These are phyloP conservation scores for Cryptococcus amylolentus DNA, from an alignment of 1,284 basidiomycete species.

Conservation along the genomic window DNA sequence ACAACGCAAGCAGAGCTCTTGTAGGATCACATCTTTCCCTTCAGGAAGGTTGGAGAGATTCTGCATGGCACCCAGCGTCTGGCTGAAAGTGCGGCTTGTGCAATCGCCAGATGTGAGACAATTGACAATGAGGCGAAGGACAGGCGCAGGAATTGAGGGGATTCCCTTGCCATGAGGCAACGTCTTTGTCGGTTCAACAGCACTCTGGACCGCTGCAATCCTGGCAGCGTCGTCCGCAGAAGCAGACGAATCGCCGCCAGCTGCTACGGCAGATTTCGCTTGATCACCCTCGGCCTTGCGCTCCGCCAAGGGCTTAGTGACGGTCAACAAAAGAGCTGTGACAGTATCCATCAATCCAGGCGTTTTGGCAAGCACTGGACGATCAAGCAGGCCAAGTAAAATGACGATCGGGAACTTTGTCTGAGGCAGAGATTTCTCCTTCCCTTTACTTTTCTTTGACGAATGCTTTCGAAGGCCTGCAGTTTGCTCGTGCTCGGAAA, in stretches of 20 bases:
- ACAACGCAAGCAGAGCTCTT: constrained; percentile 76
- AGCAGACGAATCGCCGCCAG: not conserved
- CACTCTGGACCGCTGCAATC: not conserved
- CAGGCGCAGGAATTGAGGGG: constrained; percentile 61
- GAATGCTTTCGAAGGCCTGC: constrained; percentile 64
- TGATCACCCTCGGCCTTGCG: not conserved
- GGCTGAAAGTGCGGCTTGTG: constrained; percentile 87
- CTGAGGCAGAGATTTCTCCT: constrained; percentile 70
- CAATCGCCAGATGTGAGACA: constrained; percentile 91
- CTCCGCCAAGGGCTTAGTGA: constrained; percentile 71
- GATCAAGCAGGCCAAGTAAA: constrained; percentile 77
- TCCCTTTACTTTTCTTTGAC: constrained; percentile 75
- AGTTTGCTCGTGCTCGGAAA: constrained; percentile 86
- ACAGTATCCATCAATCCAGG: constrained; percentile 88
- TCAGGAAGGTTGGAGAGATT: constrained; percentile 82
- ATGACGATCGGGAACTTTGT: constrained; percentile 87
- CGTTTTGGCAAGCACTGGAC: constrained; percentile 75
- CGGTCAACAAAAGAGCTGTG: constrained; percentile 74
- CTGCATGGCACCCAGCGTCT: constrained; percentile 83
- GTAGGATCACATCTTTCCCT: constrained; percentile 77
- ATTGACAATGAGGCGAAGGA: constrained; percentile 85
- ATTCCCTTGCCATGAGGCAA: not conserved
- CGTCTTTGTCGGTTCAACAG: not conserved
- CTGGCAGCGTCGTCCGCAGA: not conserved
- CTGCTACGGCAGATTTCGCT: constrained; percentile 26